Evolutionary conservation across 306 rosid genomes (phyloP), one percentile per base, ranked within the genome.

Genomic region (Rubus parviflorus): DNA sequence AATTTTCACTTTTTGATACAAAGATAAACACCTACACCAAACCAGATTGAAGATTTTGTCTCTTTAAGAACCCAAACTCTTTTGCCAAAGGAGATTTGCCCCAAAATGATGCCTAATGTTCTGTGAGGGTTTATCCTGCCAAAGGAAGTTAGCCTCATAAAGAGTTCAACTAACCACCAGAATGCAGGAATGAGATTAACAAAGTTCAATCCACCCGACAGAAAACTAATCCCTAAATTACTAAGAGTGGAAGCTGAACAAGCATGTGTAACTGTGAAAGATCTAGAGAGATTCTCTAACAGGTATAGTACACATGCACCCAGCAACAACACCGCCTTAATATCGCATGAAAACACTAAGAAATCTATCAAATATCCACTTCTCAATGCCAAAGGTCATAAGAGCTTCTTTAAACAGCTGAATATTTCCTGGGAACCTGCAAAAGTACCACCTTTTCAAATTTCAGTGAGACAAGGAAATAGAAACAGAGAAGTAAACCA

Each of bases 31-130:
- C 69, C 48, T 25, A 73, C 60, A 73, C 46, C 22, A 63, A 38
- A 64, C 46, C 16, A 64, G 35, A 40, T 2, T 17, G 22, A 38
- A 40, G 70, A 68, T 35, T 76, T 76, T 41, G 62, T 78, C 68
- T 87, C 74, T 88, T 56, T 80, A 63, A 53, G 69, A 76, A 74
- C 49, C 84, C 53, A 76, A 82, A 80, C 74, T 60, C 83, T 77
- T 58, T 78, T 87, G 91, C 98, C 97, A 91, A 92, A 89, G 97
- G 92, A 92, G 96, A 88, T 87, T 83, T 92, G 91, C 92, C 97
- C 94, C 79, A 58, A 72, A 23, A 54, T 3, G 75, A 85, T 81
- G 74, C 83, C 80, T 49, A 79, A 76, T 77, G 63, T 53, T 74
- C 75, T 60, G 62, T 61, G 76, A 53, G 38, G 66, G 62, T 71